Evolutionary conservation across 2,329 filamentous ascomycete species (phyloP).

Genomic region (Fusarium napiforme): DNA sequence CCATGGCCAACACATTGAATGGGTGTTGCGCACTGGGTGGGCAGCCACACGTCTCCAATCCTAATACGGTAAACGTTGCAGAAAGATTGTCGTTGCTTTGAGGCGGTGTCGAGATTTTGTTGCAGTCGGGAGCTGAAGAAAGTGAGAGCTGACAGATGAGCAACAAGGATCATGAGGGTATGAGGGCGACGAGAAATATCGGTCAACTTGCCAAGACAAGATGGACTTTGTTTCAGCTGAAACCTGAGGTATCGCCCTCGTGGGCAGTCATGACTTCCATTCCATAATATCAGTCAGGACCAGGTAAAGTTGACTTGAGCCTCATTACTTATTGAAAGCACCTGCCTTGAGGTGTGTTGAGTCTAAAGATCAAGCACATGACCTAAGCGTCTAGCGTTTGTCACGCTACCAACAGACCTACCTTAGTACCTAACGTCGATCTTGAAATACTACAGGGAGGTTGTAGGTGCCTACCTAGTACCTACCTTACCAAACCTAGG

Average conservation of each 20-base stretch:
- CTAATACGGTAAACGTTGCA: conserved; percentile 37
- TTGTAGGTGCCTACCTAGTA: not conserved
- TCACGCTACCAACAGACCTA: conserved; percentile 20
- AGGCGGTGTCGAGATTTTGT: conserved; percentile 16
- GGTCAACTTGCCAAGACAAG: conserved; percentile 8
- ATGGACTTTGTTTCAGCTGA: conserved; percentile 10
- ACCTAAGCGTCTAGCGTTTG: conserved; percentile 32
- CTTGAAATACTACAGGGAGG: not conserved
- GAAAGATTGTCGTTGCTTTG: conserved; percentile 28
- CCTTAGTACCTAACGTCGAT: not conserved
- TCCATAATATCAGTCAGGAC: not conserved
- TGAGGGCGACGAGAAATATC: conserved; percentile 17
- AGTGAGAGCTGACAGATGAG: conserved; percentile 25
- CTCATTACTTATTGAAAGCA: not conserved
- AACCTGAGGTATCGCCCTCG: conserved; percentile 19
- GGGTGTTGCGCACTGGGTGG: conserved; percentile 12
- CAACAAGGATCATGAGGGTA: conserved; percentile 18
- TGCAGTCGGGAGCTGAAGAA: conserved; percentile 20
- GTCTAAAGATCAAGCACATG: conserved; percentile 14
- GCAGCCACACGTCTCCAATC: conserved; percentile 32
- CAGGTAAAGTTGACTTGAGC: conserved; percentile 2
- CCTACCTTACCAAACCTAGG: too few species aligned
- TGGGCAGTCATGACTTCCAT: conserved; percentile 1
- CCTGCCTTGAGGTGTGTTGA: not conserved
- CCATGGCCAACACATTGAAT: conserved; percentile 19